Conservation (phyloP, 2,329 filamentous ascomycete genomes). For the Venturia pyrina region DNA sequence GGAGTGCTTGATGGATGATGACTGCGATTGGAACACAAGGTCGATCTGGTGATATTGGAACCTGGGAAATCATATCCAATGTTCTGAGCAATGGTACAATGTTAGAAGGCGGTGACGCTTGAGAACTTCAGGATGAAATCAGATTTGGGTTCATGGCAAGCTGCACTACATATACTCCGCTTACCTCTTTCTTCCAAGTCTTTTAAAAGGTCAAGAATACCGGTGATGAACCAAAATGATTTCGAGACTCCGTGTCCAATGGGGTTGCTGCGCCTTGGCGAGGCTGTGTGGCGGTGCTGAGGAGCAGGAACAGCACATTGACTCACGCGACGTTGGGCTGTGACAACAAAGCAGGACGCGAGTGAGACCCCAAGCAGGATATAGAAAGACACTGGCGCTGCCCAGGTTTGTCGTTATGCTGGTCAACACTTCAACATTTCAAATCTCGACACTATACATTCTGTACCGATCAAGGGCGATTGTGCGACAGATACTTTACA, state of each 20-base stretch:
- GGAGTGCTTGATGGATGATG: no score
- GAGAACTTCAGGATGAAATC: no score
- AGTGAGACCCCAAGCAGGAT: not conserved
- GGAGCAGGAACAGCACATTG: constrained; percentile 1
- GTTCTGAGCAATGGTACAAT: no score
- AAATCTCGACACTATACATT: not conserved
- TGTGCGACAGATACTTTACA: not conserved
- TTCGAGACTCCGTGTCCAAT: not conserved
- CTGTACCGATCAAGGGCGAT: not conserved
- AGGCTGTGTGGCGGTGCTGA: not conserved
- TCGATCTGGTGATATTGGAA: no score
- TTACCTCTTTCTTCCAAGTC: no score
- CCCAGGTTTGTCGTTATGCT: not conserved
- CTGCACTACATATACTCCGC: no score
- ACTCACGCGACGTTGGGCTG: not conserved
- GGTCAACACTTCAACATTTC: not conserved
- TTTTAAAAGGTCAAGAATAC: not conserved
- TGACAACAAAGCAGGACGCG: not conserved
- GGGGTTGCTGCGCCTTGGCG: not conserved
- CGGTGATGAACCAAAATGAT: not conserved
- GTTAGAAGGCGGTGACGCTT: no score
- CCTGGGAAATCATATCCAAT: no score
- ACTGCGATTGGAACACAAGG: no score
- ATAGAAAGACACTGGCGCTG: not conserved
- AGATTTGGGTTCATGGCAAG: no score